These are phyloP conservation scores for Echinosophora koreensis DNA, from an alignment of 306 rosid genomes.

Conservation along the genomic window DNA sequence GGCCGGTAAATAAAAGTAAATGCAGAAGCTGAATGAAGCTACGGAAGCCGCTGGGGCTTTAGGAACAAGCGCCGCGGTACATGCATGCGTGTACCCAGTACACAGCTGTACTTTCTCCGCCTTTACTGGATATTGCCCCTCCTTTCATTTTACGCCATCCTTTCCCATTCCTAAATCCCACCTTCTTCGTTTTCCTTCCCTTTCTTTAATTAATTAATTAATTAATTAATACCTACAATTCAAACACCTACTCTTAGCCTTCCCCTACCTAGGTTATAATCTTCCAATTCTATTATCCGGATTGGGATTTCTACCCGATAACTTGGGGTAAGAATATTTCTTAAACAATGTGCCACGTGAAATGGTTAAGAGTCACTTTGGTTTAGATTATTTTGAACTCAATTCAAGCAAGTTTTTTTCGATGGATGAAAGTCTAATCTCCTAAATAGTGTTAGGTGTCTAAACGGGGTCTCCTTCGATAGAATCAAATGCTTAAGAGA, in stretches of 20 bases:
- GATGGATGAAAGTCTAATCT: no score
- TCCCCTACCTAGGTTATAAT: constrained; percentile 19
- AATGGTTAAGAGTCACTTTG: background rate
- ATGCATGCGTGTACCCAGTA: constrained; percentile 54
- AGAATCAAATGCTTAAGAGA: no score
- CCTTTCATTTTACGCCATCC: background rate
- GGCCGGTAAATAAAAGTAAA: background rate
- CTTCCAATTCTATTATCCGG: background rate
- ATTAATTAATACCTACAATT: background rate
- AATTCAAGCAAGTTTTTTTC: no score
- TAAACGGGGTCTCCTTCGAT: no score
- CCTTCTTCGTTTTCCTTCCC: no score
- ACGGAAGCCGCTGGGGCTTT: constrained; percentile 47
- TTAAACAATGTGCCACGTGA: background rate
- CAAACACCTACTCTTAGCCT: constrained; percentile 30
- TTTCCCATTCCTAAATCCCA: background rate
- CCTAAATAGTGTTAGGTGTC: no score
- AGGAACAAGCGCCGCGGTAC: constrained; percentile 47
- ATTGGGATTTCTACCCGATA: background rate
- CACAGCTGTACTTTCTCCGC: constrained; percentile 37
- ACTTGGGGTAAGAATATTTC: background rate
- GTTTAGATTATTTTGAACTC: no score
- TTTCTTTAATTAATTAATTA: background rate
- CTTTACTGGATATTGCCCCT: constrained; percentile 45
- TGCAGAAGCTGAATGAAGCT: constrained; percentile 41